Percentiles rank a stretch among this genome's conserved stretches.
Evolutionary conservation across 768 basidiomycete genomes (phyloP).

Genomic region (Xanthoconium purpureum): DNA sequence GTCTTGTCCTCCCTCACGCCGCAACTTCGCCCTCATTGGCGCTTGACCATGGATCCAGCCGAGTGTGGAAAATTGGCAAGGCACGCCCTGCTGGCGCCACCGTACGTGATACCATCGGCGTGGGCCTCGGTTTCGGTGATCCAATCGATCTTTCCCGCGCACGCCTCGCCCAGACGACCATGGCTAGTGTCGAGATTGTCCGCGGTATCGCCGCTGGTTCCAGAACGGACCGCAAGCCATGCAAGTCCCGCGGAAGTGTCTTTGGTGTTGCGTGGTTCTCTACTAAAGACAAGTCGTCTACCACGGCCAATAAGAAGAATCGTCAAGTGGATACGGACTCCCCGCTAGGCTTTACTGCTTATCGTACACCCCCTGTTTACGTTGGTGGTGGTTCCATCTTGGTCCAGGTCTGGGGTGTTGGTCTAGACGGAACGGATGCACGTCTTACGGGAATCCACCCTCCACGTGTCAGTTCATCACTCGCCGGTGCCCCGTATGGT

Average conservation of each 20-base stretch:
- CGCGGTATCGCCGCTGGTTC: slow-evolving; percentile 43
- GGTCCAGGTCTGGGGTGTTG: slow-evolving; percentile 89
- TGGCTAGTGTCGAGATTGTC: slow-evolving; percentile 83
- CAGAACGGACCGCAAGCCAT: slow-evolving; percentile 11
- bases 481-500: slow-evolving; percentile 22
- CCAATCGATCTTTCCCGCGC: slow-evolving; percentile 70
- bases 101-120: slow-evolving; percentile 24
- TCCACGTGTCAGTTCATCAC: slow-evolving; percentile 12
- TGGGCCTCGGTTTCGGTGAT: slow-evolving; percentile 36
- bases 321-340: slow-evolving; percentile 19
- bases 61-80: slow-evolving; percentile 27
- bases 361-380: slow-evolving; percentile 69
- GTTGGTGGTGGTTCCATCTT: slow-evolving; percentile 69
- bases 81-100: slow-evolving; percentile 7
- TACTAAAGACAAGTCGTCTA: slow-evolving; percentile 23
- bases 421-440: slow-evolving; percentile 71
- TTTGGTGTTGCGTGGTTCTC: slow-evolving; percentile 31
- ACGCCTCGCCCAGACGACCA: slow-evolving; percentile 81
- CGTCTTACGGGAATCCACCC: slow-evolving; percentile 53
- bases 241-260: slow-evolving; percentile 21
- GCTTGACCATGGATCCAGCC: slow-evolving; percentile 9
- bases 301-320: slow-evolving; percentile 10
- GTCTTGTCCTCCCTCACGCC: slow-evolving; percentile 49
- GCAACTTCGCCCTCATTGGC: slow-evolving; percentile 21
- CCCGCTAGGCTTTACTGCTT: slow-evolving; percentile 63